phyloP scores from a whole-genome alignment of 805 yeast species.

The Alloascoidea africana region DNA sequence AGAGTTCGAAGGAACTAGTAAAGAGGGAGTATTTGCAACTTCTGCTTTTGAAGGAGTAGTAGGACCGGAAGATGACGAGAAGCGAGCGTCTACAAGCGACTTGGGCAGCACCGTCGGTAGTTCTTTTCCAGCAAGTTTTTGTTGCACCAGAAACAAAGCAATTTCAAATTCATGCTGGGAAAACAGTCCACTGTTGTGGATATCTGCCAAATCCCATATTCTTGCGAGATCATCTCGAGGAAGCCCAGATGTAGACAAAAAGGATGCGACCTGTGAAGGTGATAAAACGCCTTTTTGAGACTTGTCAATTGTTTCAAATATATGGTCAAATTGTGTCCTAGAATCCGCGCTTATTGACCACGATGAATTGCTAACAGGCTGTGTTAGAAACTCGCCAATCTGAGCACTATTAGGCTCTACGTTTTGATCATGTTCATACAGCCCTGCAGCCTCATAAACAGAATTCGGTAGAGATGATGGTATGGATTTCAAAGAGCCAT shows the following conservation, averaged over 20 bases:
- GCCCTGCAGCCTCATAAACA: conserved; percentile 7
- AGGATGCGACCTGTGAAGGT: conserved; percentile 59
- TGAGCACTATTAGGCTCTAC: background rate
- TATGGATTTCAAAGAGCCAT: conserved; percentile 38
- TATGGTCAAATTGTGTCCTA: conserved; percentile 50
- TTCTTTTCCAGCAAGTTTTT: conserved; percentile 48
- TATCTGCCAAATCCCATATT: conserved; percentile 73
- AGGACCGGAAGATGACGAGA: background rate
- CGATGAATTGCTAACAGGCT: conserved; percentile 21
- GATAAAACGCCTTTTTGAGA: conserved; percentile 35
- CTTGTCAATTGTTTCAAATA: conserved; percentile 57
- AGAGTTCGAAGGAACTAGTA: too few relatives aligned
- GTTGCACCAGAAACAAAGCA: conserved; percentile 68
- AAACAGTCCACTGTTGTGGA: conserved; percentile 60
- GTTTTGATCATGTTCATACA: conserved; percentile 7
- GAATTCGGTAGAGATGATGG: conserved; percentile 20
- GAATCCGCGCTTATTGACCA: conserved; percentile 44
- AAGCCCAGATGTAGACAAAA: conserved; percentile 60
- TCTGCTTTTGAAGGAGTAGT: background rate
- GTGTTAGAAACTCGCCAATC: conserved; percentile 5
- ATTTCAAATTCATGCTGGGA: conserved; percentile 60
- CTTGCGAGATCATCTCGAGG: conserved; percentile 57
- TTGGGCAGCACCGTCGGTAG: conserved; percentile 62
- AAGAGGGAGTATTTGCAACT: too few relatives aligned
- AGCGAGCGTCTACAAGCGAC: conserved; percentile 24